Conservation (phyloP, 352 stramenopile species). For the Pythium sp. region DNA sequence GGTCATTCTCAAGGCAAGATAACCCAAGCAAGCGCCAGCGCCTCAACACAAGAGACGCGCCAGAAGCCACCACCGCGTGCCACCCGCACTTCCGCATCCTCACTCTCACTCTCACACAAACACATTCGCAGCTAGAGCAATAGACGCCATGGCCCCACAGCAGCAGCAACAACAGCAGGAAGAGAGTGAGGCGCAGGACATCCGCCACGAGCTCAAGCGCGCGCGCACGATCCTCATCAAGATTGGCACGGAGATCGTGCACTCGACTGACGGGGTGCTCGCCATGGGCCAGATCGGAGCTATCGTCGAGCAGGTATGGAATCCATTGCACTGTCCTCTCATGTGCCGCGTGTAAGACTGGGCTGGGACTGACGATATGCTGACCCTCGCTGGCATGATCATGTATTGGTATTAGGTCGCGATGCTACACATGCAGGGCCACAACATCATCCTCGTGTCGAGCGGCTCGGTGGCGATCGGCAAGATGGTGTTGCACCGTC, state of each 20-base stretch:
- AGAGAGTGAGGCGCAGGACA: conserved; percentile 5
- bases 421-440: conserved; percentile 75
- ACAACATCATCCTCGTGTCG: conserved; percentile 82
- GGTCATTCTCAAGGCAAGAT: neutral
- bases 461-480: conserved; percentile 79
- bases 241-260: conserved; percentile 84
- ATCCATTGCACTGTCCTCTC: neutral
- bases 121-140: neutral
- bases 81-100: neutral
- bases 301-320: conserved; percentile 66
- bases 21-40: neutral
- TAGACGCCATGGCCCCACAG: neutral
- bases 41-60: neutral
- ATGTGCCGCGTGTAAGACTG: neutral
- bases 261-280: conserved; percentile 70
- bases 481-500: conserved; percentile 75
- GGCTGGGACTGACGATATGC: neutral
- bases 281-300: conserved; percentile 84
- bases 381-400: neutral
- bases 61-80: neutral
- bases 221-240: conserved; percentile 80
- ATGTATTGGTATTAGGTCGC: conserved; percentile 41
- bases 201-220: conserved; percentile 47
- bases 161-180: conserved; percentile 3
- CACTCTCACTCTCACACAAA: neutral